These are phyloP conservation scores for Umbellularia californica DNA, from an alignment of 164 flowering plant species.

Conservation along the genomic window DNA sequence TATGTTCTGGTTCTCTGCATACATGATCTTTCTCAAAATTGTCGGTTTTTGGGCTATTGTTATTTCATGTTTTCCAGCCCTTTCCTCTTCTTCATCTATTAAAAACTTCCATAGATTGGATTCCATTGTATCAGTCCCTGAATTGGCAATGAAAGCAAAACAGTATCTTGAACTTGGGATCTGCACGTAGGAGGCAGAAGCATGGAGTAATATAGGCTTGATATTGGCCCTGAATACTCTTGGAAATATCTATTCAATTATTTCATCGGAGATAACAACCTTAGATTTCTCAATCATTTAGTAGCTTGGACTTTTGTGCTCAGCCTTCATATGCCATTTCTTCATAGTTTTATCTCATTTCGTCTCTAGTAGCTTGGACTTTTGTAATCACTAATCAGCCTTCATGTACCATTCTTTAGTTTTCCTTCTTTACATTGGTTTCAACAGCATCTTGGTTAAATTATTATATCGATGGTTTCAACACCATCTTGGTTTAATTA, in stretches of 20 bases:
- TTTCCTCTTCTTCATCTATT: neutral
- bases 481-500: no score
- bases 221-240: neutral
- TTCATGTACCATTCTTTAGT: no score
- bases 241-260: neutral
- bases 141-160: neutral
- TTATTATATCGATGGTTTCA: no score
- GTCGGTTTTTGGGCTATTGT: neutral
- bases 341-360: no score
- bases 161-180: neutral
- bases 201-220: neutral
- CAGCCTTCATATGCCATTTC: no score
- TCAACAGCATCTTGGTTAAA: no score
- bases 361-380: neutral
- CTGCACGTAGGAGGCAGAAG: neutral
- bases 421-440: no score
- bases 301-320: neutral
- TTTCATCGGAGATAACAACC: neutral
- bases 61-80: neutral
- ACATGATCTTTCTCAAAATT: neutral
- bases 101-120: conserved; percentile 5
- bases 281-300: neutral
- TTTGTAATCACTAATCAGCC: neutral
- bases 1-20: neutral
- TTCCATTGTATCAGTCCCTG: neutral